Evolutionary conservation across 345 rosid species (phyloP).

Genomic region (Streptanthus diversifolius): DNA sequence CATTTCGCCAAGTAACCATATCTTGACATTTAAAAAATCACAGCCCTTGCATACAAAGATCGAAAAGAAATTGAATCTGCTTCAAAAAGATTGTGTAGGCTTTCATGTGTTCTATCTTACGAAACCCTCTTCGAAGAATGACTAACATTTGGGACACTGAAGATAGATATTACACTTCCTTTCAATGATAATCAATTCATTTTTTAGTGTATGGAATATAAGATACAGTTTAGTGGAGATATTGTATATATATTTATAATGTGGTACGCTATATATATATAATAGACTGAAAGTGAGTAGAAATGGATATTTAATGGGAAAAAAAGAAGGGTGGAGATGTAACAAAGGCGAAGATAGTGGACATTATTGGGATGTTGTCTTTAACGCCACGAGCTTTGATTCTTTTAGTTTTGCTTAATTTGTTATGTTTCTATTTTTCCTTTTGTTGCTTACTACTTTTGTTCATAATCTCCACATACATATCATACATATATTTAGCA

Average conservation of each 20-base stretch:
- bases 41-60: too few species aligned
- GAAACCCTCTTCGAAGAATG: not conserved
- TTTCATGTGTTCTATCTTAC: not conserved
- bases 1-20: not conserved
- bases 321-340: slow-evolving; percentile 26
- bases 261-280: not conserved
- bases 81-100: not conserved
- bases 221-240: not conserved
- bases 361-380: slow-evolving; percentile 20
- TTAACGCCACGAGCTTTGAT: slow-evolving; percentile 36
- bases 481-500: slow-evolving; percentile 15
- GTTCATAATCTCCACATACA: slow-evolving; percentile 17
- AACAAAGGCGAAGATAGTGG: slow-evolving; percentile 17
- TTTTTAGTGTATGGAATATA: not conserved
- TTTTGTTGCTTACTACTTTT: slow-evolving; percentile 32
- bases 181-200: not conserved
- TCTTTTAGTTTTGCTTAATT: slow-evolving; percentile 37
- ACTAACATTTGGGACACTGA: not conserved
- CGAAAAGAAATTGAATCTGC: too few species aligned
- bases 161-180: not conserved
- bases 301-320: not conserved
- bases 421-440: slow-evolving; percentile 22
- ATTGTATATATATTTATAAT: not conserved
- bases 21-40: too few species aligned
- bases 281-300: not conserved